Evolutionary conservation across 1,139 yeast species (phyloP).

Genomic region (Yamadazyma dushanensis): DNA sequence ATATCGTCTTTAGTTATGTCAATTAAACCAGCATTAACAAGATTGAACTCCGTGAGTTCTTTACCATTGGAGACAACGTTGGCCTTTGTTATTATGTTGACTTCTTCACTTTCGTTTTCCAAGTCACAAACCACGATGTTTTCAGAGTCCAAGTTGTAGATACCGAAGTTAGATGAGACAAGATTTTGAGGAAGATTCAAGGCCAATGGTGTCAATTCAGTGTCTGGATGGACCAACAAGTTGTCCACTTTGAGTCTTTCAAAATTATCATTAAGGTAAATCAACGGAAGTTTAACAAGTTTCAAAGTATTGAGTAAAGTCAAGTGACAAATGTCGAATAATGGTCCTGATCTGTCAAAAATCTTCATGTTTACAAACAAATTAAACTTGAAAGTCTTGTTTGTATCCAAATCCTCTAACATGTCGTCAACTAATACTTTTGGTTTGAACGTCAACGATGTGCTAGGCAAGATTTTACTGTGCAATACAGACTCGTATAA

Average conservation of each 20-base stretch:
- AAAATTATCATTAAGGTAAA: constrained; percentile 46
- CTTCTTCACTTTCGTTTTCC: constrained; percentile 20
- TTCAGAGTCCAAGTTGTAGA: constrained; percentile 20
- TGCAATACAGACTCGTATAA: constrained; percentile 60
- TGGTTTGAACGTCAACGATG: constrained; percentile 24
- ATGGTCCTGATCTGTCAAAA: constrained; percentile 78
- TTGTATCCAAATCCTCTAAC: constrained; percentile 20
- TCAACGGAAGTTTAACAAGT: constrained; percentile 62
- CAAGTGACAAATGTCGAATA: constrained; percentile 75
- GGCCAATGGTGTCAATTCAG: constrained; percentile 20
- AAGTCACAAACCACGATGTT: constrained; percentile 17
- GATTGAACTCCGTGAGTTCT: constrained; percentile 18
- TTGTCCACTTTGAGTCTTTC: constrained; percentile 27
- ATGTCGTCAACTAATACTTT: constrained; percentile 48
- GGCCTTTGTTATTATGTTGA: constrained; percentile 15
- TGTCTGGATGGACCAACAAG: constrained; percentile 18
- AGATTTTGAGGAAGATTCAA: constrained; percentile 40
- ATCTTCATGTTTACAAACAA: constrained; percentile 75
- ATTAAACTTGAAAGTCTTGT: constrained; percentile 54
- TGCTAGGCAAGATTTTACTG: constrained; percentile 50
- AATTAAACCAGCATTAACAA: constrained; percentile 21
- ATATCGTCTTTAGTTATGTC: constrained; percentile 49
- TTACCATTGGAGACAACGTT: constrained; percentile 16
- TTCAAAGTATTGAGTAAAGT: constrained; percentile 65
- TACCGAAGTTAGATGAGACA: constrained; percentile 66